A percentile compares a stretch with the other conserved stretches of the same genome.
Conservation (phyloP, 1,284 basidiomycete species). For the Exobasidium rhododendri region DNA sequence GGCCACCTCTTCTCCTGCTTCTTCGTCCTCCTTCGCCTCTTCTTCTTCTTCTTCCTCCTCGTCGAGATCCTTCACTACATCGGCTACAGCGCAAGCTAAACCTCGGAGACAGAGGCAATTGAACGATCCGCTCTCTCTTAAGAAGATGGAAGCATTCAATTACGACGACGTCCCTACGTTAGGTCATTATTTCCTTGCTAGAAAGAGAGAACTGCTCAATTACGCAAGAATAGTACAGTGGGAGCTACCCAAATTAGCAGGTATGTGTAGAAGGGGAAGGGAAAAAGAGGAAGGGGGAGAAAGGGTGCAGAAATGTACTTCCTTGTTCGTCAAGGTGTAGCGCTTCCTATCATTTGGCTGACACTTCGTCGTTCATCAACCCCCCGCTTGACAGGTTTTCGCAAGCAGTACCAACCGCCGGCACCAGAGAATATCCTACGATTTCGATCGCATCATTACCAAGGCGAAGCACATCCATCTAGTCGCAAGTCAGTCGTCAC, state of each 20-base stretch:
- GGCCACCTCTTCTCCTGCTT: no score
- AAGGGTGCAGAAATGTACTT: no score
- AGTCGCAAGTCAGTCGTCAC: conserved; percentile 53
- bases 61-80: conserved; percentile 27
- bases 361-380: not conserved
- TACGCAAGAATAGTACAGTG: conserved; percentile 39
- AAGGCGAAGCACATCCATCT: conserved; percentile 55
- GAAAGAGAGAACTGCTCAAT: conserved; percentile 42
- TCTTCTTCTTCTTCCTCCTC: no score
- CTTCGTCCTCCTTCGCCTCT: not conserved
- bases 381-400: conserved; percentile 30
- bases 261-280: conserved; percentile 14
- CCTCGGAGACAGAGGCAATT: conserved; percentile 32
- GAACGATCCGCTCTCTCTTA: conserved; percentile 34
- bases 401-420: conserved; percentile 48
- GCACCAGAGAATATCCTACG: conserved; percentile 24
- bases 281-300: no score
- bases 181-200: conserved; percentile 42
- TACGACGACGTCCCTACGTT: conserved; percentile 51
- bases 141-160: conserved; percentile 40
- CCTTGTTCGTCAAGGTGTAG: no score
- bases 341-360: no score
- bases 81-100: conserved; percentile 25
- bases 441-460: conserved; percentile 54
- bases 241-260: conserved; percentile 47